Percentiles rank a stretch among this genome's conserved stretches.
Evolutionary conservation across 1,139 yeast genomes (phyloP).

Genomic region (Tardiomyces depauwii): DNA sequence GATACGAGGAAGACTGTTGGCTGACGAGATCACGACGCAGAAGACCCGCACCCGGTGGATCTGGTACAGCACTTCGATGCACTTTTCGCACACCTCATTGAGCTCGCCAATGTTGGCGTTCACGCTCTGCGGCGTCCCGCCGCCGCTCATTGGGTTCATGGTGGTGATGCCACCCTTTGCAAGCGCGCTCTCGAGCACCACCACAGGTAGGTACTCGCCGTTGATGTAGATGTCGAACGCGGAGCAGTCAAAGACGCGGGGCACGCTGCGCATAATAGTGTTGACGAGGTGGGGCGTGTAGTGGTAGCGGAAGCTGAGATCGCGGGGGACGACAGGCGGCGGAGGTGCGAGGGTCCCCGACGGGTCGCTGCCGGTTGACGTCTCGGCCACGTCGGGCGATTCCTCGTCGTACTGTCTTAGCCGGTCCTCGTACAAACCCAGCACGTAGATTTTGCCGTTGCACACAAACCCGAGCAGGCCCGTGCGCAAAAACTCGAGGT

Average conservation of each 20-base stretch:
- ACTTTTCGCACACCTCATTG: slow-evolving; percentile 64
- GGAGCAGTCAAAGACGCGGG: slow-evolving; percentile 80
- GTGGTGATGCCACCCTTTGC: slow-evolving; percentile 27
- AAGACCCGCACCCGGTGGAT: slow-evolving; percentile 70
- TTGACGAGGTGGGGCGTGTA: slow-evolving; percentile 76
- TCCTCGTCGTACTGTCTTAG: slow-evolving; percentile 43
- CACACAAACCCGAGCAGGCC: slow-evolving; percentile 82
- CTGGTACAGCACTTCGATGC: slow-evolving; percentile 57
- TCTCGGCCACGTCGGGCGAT: slow-evolving; percentile 16
- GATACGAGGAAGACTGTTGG: slow-evolving; percentile 75
- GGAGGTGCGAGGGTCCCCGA: not conserved
- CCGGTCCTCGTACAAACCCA: slow-evolving; percentile 88
- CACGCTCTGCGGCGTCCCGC: slow-evolving; percentile 34
- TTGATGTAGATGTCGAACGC: slow-evolving; percentile 83
- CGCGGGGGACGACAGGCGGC: not conserved
- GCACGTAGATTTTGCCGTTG: slow-evolving; percentile 76
- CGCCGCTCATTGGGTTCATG: slow-evolving; percentile 1
- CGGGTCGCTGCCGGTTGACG: not conserved
- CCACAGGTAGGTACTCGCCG: slow-evolving; percentile 76
- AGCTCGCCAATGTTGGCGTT: slow-evolving; percentile 25
- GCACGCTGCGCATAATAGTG: slow-evolving; percentile 72
- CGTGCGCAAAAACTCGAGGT: slow-evolving; percentile 76
- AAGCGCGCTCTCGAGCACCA: slow-evolving; percentile 75
- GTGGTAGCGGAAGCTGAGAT: slow-evolving; percentile 42
- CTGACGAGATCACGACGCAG: slow-evolving; percentile 72